Conservation (phyloP, 345 rosid species). For the Toxicodendron radicans region DNA sequence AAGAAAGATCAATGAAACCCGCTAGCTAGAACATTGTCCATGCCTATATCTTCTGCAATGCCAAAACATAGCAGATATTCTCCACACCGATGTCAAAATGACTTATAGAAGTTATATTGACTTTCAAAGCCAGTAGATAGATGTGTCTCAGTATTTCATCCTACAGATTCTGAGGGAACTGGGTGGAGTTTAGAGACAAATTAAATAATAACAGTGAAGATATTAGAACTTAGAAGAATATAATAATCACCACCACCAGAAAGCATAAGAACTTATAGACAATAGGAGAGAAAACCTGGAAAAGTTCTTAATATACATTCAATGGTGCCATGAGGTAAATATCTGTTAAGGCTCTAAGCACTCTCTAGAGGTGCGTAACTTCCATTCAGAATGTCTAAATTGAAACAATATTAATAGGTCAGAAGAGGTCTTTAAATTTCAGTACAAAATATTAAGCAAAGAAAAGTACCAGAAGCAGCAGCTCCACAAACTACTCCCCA, state of each 20-base stretch:
- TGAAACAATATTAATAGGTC: background rate
- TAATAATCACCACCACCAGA: background rate
- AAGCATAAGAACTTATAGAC: background rate
- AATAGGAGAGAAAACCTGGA: background rate
- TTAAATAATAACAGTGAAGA: background rate
- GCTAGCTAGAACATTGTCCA: background rate
- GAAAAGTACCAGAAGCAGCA: conserved; percentile 86
- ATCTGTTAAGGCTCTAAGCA: background rate
- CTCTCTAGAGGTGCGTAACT: background rate
- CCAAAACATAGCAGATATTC: background rate
- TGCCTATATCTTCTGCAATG: background rate
- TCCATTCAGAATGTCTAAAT: background rate
- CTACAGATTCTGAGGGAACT: background rate
- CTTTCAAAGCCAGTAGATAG: background rate
- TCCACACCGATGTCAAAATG: background rate
- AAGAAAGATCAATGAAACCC: background rate
- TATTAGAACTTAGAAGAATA: background rate
- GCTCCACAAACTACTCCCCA: conserved; percentile 99
- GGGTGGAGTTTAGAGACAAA: background rate
- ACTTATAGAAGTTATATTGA: background rate
- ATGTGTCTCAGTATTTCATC: background rate
- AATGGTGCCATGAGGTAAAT: background rate
- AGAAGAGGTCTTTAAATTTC: background rate
- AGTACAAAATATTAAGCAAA: background rate
- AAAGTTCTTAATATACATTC: background rate